Evolutionary conservation across 176 grass and related monocot species (phyloP).

Genomic region (Leersia perrieri): DNA sequence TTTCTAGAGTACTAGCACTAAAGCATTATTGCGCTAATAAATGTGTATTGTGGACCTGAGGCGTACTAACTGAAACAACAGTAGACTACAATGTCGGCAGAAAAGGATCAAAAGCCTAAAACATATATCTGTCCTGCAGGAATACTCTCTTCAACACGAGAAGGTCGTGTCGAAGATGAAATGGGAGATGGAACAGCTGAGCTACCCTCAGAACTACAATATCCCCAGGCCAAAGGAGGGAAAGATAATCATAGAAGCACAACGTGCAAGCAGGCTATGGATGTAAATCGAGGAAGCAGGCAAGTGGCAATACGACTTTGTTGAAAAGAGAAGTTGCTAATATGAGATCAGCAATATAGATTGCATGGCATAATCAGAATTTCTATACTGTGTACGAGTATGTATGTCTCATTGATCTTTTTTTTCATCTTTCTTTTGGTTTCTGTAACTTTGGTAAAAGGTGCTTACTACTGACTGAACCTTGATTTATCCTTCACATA

Average conservation of each 20-base stretch:
- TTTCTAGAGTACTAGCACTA: background rate
- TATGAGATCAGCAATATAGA: background rate
- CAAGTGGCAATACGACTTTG: background rate
- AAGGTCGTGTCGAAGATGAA: slow-evolving; percentile 33
- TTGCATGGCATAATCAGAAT: slow-evolving; percentile 3
- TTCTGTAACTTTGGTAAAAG: background rate
- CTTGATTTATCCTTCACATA: background rate
- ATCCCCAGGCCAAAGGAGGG: slow-evolving; percentile 27
- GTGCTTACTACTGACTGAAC: background rate
- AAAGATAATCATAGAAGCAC: slow-evolving; percentile 6
- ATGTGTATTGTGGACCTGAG: background rate
- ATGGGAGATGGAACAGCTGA: slow-evolving; percentile 31
- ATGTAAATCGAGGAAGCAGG: slow-evolving; percentile 5
- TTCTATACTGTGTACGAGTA: background rate
- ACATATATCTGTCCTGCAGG: background rate
- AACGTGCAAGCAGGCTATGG: slow-evolving; percentile 30
- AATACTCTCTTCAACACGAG: slow-evolving; percentile 37
- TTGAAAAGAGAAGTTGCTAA: background rate
- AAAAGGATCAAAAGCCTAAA: background rate
- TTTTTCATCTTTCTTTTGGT: slow-evolving; percentile 7
- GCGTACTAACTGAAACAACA: background rate
- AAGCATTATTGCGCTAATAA: background rate
- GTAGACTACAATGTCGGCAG: background rate
- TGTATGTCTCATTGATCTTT: background rate
- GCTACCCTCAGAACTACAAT: slow-evolving; percentile 24